A percentile compares a stretch with the other conserved stretches of the same genome.
phyloP scores from a whole-genome alignment of 495 filamentous ascomycete species.

The Friedmanniomyces endolithicus region DNA sequence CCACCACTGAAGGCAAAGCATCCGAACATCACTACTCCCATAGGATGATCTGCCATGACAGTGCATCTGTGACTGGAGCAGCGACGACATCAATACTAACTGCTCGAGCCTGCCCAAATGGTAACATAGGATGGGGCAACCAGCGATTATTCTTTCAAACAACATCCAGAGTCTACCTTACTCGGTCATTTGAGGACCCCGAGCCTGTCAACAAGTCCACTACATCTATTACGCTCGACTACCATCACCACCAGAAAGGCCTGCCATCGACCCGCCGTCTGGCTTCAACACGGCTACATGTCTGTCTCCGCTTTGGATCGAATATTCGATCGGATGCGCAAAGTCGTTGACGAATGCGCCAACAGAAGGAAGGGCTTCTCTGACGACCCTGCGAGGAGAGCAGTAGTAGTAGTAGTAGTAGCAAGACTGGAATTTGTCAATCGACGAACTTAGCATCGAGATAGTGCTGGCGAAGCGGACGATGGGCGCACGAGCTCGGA shows the following conservation, averaged over 20 bases:
- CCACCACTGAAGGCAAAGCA: conserved; percentile 91
- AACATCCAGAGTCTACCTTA: conserved; percentile 22
- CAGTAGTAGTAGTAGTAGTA: too few relatives aligned
- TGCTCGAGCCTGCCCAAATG: too few relatives aligned
- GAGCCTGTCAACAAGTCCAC: conserved; percentile 26
- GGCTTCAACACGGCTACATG: too few relatives aligned
- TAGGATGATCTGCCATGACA: conserved; percentile 62
- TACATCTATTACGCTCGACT: conserved; percentile 24
- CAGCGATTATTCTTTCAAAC: conserved; percentile 8
- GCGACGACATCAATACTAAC: conserved; percentile 6
- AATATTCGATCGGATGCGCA: conserved; percentile 21
- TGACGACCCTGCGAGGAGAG: too few relatives aligned
- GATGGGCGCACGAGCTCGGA: too few relatives aligned
- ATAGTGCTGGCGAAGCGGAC: too few relatives aligned
- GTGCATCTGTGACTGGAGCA: conserved; percentile 20
- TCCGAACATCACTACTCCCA: conserved; percentile 89
- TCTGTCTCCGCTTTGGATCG: background rate
- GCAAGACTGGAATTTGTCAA: too few relatives aligned
- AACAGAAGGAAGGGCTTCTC: conserved; percentile 21
- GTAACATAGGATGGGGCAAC: too few relatives aligned
- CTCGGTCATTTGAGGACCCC: conserved; percentile 20
- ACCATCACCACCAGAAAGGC: conserved; percentile 23
- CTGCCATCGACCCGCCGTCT: too few relatives aligned
- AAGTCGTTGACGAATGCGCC: conserved; percentile 22
- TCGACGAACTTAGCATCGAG: too few relatives aligned